Percentiles rank a stretch among this genome's conserved stretches.
phyloP scores from a whole-genome alignment of 495 filamentous ascomycete genomes.

The Sordaria brevicollis region DNA sequence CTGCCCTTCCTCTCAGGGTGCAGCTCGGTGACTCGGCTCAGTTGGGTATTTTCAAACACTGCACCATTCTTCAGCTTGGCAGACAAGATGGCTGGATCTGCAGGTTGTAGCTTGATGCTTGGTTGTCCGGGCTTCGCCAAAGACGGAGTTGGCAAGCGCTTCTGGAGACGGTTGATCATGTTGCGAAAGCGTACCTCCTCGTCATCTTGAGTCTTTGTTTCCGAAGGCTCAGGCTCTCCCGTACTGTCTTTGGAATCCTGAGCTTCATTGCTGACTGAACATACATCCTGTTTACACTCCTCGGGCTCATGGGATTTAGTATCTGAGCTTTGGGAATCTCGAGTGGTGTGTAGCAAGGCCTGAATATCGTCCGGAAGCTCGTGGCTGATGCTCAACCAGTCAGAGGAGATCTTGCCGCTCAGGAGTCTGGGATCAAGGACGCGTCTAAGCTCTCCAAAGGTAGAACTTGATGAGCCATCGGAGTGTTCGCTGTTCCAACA shows the following conservation, averaged over 20 bases:
- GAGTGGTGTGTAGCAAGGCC: neutral
- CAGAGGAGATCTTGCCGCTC: neutral
- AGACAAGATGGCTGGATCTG: constrained; percentile 13
- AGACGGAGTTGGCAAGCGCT: neutral
- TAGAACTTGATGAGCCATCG: neutral
- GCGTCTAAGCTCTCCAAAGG: constrained; percentile 7
- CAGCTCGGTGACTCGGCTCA: neutral
- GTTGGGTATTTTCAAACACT: neutral
- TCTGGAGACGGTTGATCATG: constrained; percentile 13
- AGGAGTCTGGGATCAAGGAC: neutral
- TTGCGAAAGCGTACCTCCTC: constrained; percentile 12
- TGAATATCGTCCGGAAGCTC: constrained; percentile 2
- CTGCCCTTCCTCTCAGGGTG: neutral
- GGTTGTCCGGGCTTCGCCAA: neutral
- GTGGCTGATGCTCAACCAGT: neutral
- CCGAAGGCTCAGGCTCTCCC: neutral
- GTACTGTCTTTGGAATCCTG: neutral
- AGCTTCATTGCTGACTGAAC: neutral
- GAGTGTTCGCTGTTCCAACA: neutral
- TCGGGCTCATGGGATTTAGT: neutral
- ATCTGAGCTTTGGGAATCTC: neutral
- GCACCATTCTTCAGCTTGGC: constrained; percentile 9
- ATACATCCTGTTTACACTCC: neutral
- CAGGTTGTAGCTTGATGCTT: neutral
- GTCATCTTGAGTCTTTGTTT: neutral